These are phyloP conservation scores for Fulvia fulva DNA, from an alignment of 2,329 filamentous ascomycete genomes.

Conservation along the genomic window DNA sequence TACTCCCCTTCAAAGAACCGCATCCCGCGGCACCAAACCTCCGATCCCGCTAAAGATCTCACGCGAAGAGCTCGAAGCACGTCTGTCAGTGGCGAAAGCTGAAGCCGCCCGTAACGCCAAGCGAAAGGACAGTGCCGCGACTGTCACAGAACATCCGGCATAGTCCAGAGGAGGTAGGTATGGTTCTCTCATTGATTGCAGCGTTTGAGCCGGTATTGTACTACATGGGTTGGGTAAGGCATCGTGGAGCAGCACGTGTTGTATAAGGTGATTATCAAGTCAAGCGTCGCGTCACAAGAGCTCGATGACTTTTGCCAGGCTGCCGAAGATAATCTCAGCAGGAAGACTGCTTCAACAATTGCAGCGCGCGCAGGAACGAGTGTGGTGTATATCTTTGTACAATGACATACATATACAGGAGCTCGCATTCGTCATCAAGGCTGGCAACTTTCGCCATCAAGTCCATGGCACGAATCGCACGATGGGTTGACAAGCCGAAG, in stretches of 20 bases:
- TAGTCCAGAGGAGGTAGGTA: background rate
- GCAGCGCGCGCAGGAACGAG: background rate
- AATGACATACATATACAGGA: too few species aligned
- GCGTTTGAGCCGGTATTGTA: background rate
- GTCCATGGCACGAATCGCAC: too few species aligned
- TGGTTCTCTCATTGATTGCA: background rate
- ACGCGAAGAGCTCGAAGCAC: conserved; percentile 1
- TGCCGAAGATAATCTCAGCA: background rate
- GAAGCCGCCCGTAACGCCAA: background rate
- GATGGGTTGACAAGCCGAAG: too few species aligned
- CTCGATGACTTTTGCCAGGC: background rate
- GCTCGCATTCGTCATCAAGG: too few species aligned
- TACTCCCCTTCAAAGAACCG: background rate
- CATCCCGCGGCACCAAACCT: background rate
- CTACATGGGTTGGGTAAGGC: background rate
- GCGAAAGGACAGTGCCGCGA: background rate
- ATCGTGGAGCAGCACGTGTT: background rate
- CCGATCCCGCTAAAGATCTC: background rate
- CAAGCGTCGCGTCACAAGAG: background rate
- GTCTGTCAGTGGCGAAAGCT: conserved; percentile 2
- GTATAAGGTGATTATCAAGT: background rate
- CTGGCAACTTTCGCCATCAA: too few species aligned
- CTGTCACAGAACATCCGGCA: background rate
- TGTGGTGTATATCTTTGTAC: too few species aligned
- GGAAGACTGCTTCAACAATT: background rate